These are phyloP conservation scores for Sherardia arvensis DNA, from an alignment of 257 asterid genomes.

Conservation along the genomic window DNA sequence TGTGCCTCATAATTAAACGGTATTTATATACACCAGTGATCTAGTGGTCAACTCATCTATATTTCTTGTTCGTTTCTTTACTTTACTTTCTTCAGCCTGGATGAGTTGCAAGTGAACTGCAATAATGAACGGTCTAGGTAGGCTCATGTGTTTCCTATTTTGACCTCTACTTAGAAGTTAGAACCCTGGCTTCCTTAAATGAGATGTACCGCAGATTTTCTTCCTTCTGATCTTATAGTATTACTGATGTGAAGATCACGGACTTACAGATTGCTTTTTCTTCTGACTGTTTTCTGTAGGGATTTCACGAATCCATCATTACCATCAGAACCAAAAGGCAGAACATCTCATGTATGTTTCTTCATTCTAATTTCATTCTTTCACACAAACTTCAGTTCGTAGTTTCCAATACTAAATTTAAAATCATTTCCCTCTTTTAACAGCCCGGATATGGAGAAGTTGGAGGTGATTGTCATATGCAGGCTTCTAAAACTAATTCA, in stretches of 20 bases:
- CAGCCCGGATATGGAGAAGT: slow-evolving; percentile 78
- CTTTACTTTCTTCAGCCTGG: slow-evolving; percentile 54
- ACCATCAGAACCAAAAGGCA: slow-evolving; percentile 97
- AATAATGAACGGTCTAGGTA: slow-evolving; percentile 96
- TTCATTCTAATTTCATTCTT: slow-evolving; percentile 21
- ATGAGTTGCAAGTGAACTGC: slow-evolving; percentile 90
- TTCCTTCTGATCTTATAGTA: background rate
- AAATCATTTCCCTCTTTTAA: slow-evolving; percentile 15
- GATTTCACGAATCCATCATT: slow-evolving; percentile 92
- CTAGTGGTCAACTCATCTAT: slow-evolving; percentile 14
- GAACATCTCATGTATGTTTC: slow-evolving; percentile 66
- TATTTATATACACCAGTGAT: slow-evolving; percentile 9
- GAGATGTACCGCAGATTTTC: background rate
- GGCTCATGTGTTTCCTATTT: slow-evolving; percentile 12
- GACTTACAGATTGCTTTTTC: background rate
- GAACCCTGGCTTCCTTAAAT: background rate
- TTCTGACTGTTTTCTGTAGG: slow-evolving; percentile 36
- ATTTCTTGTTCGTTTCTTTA: slow-evolving; percentile 13
- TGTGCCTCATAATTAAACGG: background rate
- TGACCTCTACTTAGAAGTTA: background rate
- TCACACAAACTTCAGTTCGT: slow-evolving; percentile 10
- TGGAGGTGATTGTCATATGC: slow-evolving; percentile 41
- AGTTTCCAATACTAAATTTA: background rate
- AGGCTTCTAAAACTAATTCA: slow-evolving; percentile 31
- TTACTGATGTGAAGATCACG: slow-evolving; percentile 14